Percentiles rank a stretch among this genome's conserved stretches.
phyloP scores from a whole-genome alignment of 225 moss, liverwort and hornwort species.

The Straminergon stramineum region DNA sequence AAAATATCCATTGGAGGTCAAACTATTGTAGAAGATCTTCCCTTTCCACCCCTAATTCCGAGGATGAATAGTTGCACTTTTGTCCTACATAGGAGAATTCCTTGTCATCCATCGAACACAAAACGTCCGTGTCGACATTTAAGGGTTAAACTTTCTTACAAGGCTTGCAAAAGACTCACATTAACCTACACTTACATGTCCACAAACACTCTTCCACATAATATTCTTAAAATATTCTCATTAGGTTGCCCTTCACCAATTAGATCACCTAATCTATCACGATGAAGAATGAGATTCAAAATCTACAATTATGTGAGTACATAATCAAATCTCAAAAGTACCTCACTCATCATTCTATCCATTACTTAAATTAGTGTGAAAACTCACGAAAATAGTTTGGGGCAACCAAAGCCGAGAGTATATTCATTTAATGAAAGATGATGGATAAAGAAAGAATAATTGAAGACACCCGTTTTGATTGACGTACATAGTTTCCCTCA shows the following conservation, averaged over 20 bases:
- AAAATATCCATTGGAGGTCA: no score
- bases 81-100: no score
- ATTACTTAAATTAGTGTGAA: neutral
- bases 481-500: neutral
- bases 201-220: neutral
- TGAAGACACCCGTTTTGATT: neutral
- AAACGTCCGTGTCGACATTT: no score
- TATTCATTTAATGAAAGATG: neutral
- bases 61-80: no score
- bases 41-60: no score
- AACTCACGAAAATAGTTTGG: neutral
- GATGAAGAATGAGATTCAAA: neutral
- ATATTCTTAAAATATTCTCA: neutral
- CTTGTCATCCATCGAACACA: no score
- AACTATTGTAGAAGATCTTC: no score
- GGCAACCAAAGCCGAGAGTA: neutral
- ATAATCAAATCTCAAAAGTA: neutral
- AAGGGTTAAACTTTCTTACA: no score
- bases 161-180: neutral
- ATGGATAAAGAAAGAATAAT: no score
- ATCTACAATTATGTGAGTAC: neutral
- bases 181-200: rapidly evolving
- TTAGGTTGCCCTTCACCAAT: rapidly evolving
- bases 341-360: neutral
- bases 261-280: neutral